Percentiles rank a stretch among this genome's conserved stretches.
These are phyloP conservation scores for Hylodesmum podocarpum DNA, from an alignment of 306 rosid genomes.

Conservation along the genomic window DNA sequence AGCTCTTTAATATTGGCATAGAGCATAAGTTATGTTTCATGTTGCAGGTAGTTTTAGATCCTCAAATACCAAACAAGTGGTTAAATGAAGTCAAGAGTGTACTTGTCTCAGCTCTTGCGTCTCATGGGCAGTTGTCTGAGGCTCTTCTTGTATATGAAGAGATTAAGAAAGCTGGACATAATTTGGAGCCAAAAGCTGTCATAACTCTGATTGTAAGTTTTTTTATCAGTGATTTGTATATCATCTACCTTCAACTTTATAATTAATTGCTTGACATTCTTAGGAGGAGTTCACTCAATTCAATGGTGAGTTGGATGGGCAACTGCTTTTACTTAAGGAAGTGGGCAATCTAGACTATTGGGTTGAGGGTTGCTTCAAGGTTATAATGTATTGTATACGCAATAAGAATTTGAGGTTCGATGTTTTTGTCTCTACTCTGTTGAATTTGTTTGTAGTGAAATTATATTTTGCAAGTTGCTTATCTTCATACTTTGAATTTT, in stretches of 20 bases:
- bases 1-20: background rate
- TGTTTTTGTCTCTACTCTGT: background rate
- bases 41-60: slow-evolving; percentile 57
- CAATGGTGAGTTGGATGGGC: slow-evolving; percentile 57
- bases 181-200: slow-evolving; percentile 70
- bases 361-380: slow-evolving; percentile 73
- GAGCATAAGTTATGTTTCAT: slow-evolving; percentile 13
- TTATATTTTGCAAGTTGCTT: slow-evolving; percentile 3
- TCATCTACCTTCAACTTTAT: background rate
- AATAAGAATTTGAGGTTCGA: slow-evolving; percentile 67
- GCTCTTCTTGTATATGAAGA: slow-evolving; percentile 57
- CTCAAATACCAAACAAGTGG: slow-evolving; percentile 43
- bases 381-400: slow-evolving; percentile 55
- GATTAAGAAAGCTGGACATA: slow-evolving; percentile 61
- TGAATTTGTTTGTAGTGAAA: background rate
- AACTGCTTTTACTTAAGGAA: slow-evolving; percentile 62
- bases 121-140: slow-evolving; percentile 59
- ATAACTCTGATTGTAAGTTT: slow-evolving; percentile 68
- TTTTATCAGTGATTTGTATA: slow-evolving; percentile 2
- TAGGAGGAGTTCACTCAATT: slow-evolving; percentile 63
- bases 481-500: slow-evolving; percentile 21
- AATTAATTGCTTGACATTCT: background rate
- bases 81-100: slow-evolving; percentile 66
- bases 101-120: slow-evolving; percentile 77
- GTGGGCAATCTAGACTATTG: slow-evolving; percentile 56